Evolutionary conservation across 129 eudicot species (phyloP), one percentile per base, ranked within the genome.

Genomic region (Solidago caesia): DNA sequence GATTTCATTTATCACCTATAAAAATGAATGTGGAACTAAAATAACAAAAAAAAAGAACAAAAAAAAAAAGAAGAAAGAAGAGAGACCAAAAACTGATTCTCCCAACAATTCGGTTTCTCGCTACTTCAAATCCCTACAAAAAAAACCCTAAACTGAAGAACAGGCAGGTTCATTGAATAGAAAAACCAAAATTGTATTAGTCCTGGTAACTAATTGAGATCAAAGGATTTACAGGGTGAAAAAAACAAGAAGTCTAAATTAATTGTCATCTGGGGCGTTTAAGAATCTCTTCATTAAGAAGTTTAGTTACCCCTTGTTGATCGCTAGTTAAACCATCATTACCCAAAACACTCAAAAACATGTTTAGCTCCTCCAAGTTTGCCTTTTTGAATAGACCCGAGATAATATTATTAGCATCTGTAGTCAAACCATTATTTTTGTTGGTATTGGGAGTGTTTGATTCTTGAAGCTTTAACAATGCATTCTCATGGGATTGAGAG

Each of bases 331-430:
- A 75, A 75, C 71, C 82, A 63, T 85, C 73, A 44, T 73, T 81
- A 48, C 77, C 65, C 73, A 91, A 62, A 75, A 81, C 72, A 72
- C 76, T 81, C 79, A 81, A 52, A 46, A 95, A 66, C 41, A 89
- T 64, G 15, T 77, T 79, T 45, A 95, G 63, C 80, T 95, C 99
- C 76, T 85, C 97, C 8, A 83, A 60, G 48, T 79, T 87, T 58
- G 96, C 96, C 87, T 91, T 95, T 81, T 85, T 80, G 13, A 95
- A 80, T 9, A 95, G 76, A 48, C 96, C 85, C 52, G 75, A 55
- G 25, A 95, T 77, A 55, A 74, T 48, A 49, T 79, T 75, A 81
- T 84, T 85, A 44, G 77, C 78, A 9, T 80, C 85, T 27, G 55
- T 53, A 61, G 80, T 75, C 59, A 68, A 78, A 42, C 27, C 71